phyloP scores from a whole-genome alignment of 2,329 filamentous ascomycete species.

The Colletotrichum salicis region DNA sequence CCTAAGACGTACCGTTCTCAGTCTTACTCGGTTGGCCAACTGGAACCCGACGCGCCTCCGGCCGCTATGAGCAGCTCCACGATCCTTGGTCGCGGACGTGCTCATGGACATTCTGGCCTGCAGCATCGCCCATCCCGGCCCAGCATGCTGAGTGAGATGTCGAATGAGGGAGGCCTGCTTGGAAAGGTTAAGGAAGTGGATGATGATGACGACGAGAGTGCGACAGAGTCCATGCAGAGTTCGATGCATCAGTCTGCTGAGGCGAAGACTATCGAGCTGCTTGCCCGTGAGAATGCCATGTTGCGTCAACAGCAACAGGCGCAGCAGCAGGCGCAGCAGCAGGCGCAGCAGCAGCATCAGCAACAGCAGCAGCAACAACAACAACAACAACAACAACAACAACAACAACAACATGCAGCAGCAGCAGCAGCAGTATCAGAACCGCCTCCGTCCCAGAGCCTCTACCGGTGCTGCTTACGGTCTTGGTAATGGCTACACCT shows the following conservation, averaged over 20 bases:
- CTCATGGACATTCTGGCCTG: constrained; percentile 70
- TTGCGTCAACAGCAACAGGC: constrained; percentile 68
- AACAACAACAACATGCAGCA: constrained; percentile 48
- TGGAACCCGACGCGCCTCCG: constrained; percentile 73
- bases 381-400: constrained; percentile 61
- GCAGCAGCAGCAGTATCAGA: constrained; percentile 62
- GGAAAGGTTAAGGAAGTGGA: constrained; percentile 78
- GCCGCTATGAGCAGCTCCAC: constrained; percentile 57
- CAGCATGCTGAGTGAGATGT: constrained; percentile 80
- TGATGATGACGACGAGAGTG: constrained; percentile 71
- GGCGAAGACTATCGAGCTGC: constrained; percentile 71
- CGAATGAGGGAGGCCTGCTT: constrained; percentile 69
- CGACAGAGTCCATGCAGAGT: constrained; percentile 64
- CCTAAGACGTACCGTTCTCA: constrained; percentile 95
- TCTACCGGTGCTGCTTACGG: constrained; percentile 65
- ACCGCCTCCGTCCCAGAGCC: constrained; percentile 65
- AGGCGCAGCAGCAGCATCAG: constrained; percentile 58
- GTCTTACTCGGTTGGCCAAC: constrained; percentile 94
- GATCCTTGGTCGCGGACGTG: constrained; percentile 62
- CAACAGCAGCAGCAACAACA: constrained; percentile 43
- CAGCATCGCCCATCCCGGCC: constrained; percentile 85
- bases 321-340: constrained; percentile 59
- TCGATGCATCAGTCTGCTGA: constrained; percentile 65
- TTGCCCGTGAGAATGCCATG: constrained; percentile 71
- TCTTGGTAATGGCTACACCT: constrained; percentile 65